Evolutionary conservation across 345 rosid species (phyloP).

Genomic region (Passiflora organensis): DNA sequence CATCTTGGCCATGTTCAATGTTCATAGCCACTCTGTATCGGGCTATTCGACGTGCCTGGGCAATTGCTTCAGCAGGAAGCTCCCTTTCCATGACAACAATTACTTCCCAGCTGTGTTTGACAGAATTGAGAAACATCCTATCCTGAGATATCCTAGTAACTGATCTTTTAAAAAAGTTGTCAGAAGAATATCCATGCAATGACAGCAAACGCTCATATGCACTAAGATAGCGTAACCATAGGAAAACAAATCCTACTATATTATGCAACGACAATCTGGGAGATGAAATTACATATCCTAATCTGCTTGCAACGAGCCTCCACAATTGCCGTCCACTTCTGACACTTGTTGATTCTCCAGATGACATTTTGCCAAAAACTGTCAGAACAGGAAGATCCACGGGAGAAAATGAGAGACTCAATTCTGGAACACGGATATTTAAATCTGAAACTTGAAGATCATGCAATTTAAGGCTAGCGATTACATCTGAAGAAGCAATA

Average conservation of each 20-base stretch:
- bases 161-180: conserved; percentile 33
- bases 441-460: conserved; percentile 50
- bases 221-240: conserved; percentile 69
- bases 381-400: conserved; percentile 48
- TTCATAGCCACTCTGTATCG: conserved; percentile 44
- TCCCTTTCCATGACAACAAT: conserved; percentile 57
- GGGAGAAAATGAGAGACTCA: conserved; percentile 49
- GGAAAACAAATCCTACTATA: conserved; percentile 35
- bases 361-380: conserved; percentile 38
- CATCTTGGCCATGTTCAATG: conserved; percentile 29
- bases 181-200: conserved; percentile 50
- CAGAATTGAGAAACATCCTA: conserved; percentile 35
- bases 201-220: conserved; percentile 56
- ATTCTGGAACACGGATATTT: conserved; percentile 43
- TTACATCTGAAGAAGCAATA: conserved; percentile 35
- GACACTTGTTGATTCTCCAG: conserved; percentile 34
- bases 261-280: conserved; percentile 57
- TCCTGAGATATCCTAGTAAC: conserved; percentile 41
- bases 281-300: conserved; percentile 43
- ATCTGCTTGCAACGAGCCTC: conserved; percentile 72
- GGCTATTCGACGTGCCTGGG: conserved; percentile 78
- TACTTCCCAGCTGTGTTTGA: conserved; percentile 49
- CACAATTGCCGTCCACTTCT: conserved; percentile 73
- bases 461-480: conserved; percentile 32
- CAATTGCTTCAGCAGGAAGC: conserved; percentile 71